Percentiles rank a stretch among this genome's conserved stretches.
Conservation (phyloP, 768 basidiomycete species). For the Holtermanniella nyarrowii region DNA sequence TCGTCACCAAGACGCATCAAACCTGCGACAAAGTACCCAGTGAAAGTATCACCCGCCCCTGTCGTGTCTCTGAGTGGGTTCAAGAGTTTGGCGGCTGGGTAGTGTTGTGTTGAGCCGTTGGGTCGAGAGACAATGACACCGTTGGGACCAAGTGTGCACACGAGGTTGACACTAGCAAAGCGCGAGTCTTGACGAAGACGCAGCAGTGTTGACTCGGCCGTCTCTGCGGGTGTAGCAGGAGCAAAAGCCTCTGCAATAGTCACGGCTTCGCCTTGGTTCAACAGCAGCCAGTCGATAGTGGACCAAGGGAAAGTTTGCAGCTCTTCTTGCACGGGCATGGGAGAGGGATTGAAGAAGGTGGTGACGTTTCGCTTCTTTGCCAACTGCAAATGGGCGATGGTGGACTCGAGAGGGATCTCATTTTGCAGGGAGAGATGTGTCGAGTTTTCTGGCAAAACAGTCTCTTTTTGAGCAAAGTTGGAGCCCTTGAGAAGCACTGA, state of each 20-base stretch:
- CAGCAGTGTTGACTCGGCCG: neutral
- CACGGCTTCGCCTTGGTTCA: constrained; percentile 43
- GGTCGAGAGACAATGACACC: constrained; percentile 22
- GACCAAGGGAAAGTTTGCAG: constrained; percentile 40
- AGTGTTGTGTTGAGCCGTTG: constrained; percentile 7
- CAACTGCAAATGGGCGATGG: constrained; percentile 30
- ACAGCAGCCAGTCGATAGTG: constrained; percentile 40
- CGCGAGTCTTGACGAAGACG: constrained; percentile 2
- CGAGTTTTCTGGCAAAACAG: constrained; percentile 27
- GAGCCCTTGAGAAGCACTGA: constrained; percentile 39
- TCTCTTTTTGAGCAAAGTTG: constrained; percentile 22
- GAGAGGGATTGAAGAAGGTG: constrained; percentile 44
- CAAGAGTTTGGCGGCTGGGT: constrained; percentile 27
- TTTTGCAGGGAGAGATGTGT: constrained; percentile 44
- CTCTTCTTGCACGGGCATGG: constrained; percentile 38
- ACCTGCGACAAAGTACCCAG: constrained; percentile 37
- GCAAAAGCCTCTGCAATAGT: constrained; percentile 17
- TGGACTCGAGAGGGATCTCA: constrained; percentile 42
- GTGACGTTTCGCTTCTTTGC: constrained; percentile 7
- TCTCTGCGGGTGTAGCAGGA: neutral
- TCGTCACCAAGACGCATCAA: constrained; percentile 20
- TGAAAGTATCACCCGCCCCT: constrained; percentile 41
- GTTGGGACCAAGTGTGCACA: constrained; percentile 35
- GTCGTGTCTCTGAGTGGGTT: constrained; percentile 35
- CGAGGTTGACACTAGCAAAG: constrained; percentile 9